Percentiles rank a stretch among this genome's conserved stretches.
These are phyloP conservation scores for Tetrahymena malaccensis DNA, from an alignment of 73 alveolate genomes.

Conservation along the genomic window DNA sequence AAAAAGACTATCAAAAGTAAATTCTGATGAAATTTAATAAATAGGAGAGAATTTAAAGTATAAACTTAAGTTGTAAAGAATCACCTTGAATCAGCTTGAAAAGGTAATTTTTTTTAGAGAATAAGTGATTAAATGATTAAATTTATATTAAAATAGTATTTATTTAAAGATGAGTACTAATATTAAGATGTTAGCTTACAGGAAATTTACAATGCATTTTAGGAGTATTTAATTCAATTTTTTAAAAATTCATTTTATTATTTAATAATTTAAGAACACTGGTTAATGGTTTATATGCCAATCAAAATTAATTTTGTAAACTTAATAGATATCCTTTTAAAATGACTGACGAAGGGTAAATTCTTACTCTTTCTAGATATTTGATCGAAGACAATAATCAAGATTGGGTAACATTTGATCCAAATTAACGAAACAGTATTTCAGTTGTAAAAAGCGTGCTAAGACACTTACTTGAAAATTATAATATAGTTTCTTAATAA, in stretches of 20 bases:
- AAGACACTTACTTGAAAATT: constrained; percentile 8
- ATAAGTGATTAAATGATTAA: background rate
- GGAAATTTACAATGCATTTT: background rate
- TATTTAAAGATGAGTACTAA: background rate
- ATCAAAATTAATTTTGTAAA: background rate
- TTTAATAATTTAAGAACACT: too few relatives aligned
- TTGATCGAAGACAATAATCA: constrained; percentile 8
- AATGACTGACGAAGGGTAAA: background rate
- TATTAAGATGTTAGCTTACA: background rate
- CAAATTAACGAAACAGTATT: background rate
- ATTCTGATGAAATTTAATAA: background rate
- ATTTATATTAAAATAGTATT: background rate
- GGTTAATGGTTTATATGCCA: too few relatives aligned
- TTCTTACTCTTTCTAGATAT: constrained; percentile 4
- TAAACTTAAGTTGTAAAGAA: background rate
- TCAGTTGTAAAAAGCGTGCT: constrained; percentile 14
- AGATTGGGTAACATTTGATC: constrained; percentile 6
- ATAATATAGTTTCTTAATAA: background rate
- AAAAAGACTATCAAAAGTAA: constrained; percentile 1
- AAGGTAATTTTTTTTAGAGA: background rate
- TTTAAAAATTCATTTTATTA: too few relatives aligned
- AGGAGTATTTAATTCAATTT: background rate
- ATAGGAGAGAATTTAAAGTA: constrained; percentile 9
- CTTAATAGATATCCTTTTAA: background rate
- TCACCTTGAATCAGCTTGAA: background rate